Conservation (phyloP, 164 flowering plant species). For the Vitis amurensis region DNA sequence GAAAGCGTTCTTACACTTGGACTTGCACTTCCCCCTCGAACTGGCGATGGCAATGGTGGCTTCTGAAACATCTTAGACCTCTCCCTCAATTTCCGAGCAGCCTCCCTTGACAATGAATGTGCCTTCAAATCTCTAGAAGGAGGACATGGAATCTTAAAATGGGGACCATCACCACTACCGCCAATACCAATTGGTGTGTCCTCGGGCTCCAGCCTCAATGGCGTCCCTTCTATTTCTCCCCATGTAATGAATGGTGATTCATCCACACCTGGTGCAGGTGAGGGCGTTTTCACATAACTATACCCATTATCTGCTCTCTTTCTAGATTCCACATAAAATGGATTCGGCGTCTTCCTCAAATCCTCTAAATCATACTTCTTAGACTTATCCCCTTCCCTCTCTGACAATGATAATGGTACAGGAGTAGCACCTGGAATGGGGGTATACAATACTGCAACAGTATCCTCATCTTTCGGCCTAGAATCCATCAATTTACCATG, state of each 20-base stretch:
- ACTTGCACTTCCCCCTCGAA: slow-evolving; percentile 85
- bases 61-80: slow-evolving; percentile 84
- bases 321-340: slow-evolving; percentile 67
- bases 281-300: slow-evolving; percentile 81
- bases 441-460: slow-evolving; percentile 68
- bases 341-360: slow-evolving; percentile 78
- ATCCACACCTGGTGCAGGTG: slow-evolving; percentile 90
- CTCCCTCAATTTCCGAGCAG: slow-evolving; percentile 81
- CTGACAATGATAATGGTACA: slow-evolving; percentile 26
- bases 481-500: slow-evolving; percentile 69
- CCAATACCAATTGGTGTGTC: slow-evolving; percentile 82
- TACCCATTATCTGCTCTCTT: slow-evolving; percentile 81
- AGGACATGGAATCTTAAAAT: slow-evolving; percentile 65
- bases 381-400: slow-evolving; percentile 56
- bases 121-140: slow-evolving; percentile 86
- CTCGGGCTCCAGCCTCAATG: slow-evolving; percentile 81
- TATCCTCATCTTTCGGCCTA: slow-evolving; percentile 66
- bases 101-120: slow-evolving; percentile 86
- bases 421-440: slow-evolving; percentile 82
- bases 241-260: slow-evolving; percentile 94
- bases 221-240: slow-evolving; percentile 99
- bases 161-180: slow-evolving; percentile 81
- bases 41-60: slow-evolving; percentile 86
- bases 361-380: slow-evolving; percentile 92
- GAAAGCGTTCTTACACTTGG: slow-evolving; percentile 76